phyloP scores from a whole-genome alignment of 495 filamentous ascomycete genomes.

The Aspergillus asperescens region DNA sequence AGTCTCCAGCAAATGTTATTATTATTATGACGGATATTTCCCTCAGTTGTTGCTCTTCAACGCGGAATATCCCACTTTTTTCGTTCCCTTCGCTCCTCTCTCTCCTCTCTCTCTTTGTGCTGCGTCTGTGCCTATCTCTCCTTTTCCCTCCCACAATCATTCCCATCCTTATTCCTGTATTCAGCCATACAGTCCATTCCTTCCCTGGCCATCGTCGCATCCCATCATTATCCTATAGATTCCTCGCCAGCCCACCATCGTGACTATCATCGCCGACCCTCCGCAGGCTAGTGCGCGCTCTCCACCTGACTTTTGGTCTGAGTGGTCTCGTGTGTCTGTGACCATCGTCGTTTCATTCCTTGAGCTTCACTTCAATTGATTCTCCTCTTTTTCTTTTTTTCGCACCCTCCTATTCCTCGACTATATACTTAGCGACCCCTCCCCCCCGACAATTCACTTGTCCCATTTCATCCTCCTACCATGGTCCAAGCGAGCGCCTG shows the following conservation, averaged over 20 bases:
- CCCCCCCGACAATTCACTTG: neutral
- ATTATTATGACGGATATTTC: slow-evolving; percentile 1
- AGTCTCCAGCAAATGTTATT: neutral
- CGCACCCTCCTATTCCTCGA: slow-evolving; percentile 2
- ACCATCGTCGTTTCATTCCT: slow-evolving; percentile 14
- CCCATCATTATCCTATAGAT: neutral
- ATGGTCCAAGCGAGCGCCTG: slow-evolving; percentile 16
- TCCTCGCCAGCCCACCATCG: neutral
- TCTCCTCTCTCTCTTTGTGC: slow-evolving; percentile 4
- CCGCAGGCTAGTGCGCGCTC: slow-evolving; percentile 12
- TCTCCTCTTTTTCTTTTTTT: neutral
- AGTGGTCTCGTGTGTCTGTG: slow-evolving; percentile 5
- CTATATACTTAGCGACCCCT: slow-evolving; percentile 1
- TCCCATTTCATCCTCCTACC: slow-evolving; percentile 15
- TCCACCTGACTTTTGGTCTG: slow-evolving; percentile 9
- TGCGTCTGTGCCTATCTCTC: no score
- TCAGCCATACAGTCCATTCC: slow-evolving; percentile 9
- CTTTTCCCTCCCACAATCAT: neutral
- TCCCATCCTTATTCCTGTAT: neutral
- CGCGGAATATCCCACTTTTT: slow-evolving; percentile 11
- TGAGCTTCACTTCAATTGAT: neutral
- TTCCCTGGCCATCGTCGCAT: no score
- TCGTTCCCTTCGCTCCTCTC: slow-evolving; percentile 2
- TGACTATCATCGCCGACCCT: neutral
- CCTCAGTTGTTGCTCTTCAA: slow-evolving; percentile 10